Evolutionary conservation across 306 rosid species (phyloP).

Genomic region (Quercus variabilis): DNA sequence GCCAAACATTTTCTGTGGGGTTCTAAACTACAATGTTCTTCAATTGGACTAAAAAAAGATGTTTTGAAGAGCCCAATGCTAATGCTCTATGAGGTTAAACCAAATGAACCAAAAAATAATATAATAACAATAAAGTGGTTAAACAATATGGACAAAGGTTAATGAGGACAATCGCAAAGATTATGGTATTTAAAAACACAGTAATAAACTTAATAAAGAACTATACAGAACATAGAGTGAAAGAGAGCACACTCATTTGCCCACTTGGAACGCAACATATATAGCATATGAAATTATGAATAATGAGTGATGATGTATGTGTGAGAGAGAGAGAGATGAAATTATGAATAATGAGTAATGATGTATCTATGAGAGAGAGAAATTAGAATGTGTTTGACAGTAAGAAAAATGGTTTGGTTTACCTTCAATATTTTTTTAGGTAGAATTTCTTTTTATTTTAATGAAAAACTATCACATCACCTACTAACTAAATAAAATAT

Average conservation of each 20-base stretch:
- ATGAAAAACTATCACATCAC: no score
- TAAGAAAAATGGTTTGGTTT: neutral
- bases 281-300: neutral
- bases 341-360: neutral
- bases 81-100: neutral
- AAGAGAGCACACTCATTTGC: constrained; percentile 24
- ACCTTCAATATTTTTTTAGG: rapidly evolving
- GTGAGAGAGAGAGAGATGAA: neutral
- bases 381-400: neutral
- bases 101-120: no score
- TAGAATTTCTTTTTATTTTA: no score
- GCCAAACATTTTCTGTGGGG: no score
- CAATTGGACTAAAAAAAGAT: no score
- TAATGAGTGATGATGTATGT: no score
- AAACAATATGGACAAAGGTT: constrained; percentile 25
- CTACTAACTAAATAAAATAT: no score
- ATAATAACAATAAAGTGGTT: constrained; percentile 27
- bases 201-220: neutral
- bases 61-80: no score
- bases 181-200: neutral
- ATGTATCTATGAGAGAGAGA: neutral
- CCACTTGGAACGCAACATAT: constrained; percentile 16
- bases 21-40: no score
- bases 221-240: neutral
- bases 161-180: constrained; percentile 29